phyloP scores from a whole-genome alignment of 139 green algal species.

The Chlorella vulgaris region DNA sequence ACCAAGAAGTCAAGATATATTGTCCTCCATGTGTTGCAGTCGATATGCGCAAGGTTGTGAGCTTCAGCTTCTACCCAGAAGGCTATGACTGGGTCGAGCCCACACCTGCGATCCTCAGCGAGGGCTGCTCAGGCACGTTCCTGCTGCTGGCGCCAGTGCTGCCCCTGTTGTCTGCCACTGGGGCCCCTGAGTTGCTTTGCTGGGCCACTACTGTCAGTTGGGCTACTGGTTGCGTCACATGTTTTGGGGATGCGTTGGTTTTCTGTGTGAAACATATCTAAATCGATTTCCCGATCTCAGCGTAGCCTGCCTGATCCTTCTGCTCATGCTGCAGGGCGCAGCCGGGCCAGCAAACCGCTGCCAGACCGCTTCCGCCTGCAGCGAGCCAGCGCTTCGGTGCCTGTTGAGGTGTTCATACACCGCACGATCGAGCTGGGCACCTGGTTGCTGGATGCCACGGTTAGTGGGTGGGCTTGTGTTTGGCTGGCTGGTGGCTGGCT shows the following conservation, averaged over 20 bases:
- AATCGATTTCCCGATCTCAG: too few relatives aligned
- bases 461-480: background rate
- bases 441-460: conserved; percentile 44
- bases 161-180: too few relatives aligned
- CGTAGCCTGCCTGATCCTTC: background rate
- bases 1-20: too few relatives aligned
- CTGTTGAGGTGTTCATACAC: conserved; percentile 62
- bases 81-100: conserved; percentile 72
- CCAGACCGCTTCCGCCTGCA: conserved; percentile 69
- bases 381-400: conserved; percentile 15
- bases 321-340: conserved; percentile 6
- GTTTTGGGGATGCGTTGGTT: too few relatives aligned
- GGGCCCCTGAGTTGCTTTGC: too few relatives aligned
- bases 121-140: conserved; percentile 16
- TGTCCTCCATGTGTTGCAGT: conserved; percentile 21
- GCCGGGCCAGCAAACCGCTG: conserved; percentile 32
- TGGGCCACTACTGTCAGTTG: too few relatives aligned
- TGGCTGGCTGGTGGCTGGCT: background rate
- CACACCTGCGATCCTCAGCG: conserved; percentile 61
- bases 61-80: conserved; percentile 76
- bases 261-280: too few relatives aligned
- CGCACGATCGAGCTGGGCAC: conserved; percentile 57
- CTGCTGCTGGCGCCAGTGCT: too few relatives aligned
- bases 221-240: too few relatives aligned
- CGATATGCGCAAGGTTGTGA: conserved; percentile 63